Evolutionary conservation across 78 protist genomes (phyloP), one percentile per base, ranked within the genome.

Genomic region (Mantamonas sphyraenae): DNA sequence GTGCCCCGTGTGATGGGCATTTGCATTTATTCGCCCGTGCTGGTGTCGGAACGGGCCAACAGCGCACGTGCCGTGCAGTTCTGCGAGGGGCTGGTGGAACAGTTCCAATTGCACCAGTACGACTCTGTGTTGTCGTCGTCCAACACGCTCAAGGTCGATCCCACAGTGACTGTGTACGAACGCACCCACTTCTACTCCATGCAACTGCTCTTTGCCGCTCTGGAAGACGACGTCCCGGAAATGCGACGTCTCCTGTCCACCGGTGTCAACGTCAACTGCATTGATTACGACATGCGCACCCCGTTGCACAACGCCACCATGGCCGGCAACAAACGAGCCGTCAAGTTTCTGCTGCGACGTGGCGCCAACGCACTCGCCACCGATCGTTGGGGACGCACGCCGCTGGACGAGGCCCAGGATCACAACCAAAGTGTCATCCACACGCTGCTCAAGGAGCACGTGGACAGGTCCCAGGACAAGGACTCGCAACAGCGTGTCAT

Each of bases 1-100:
- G 59, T 73, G 10, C 77, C 77, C 19, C 57, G 73, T 20, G 58
- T 78, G 51, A 20, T 60, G 31, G 81, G 77, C 16, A 51, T 55
- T 31, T 8, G n/a, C 22, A 64, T 74, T 16, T 14, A 26, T 9
- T 71, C 10, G 38, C 14, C 75, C 17, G 30, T 35, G 10, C 76
- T 14, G 45, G 33, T 16, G 39, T 5, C 24, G 24, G 3, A 22
- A 22, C 19, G 30, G 35, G 77, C 51, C 20, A 42, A 67, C 55
- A 75, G 72, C 33, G 55, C 47, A 4, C 50, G 80, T 16, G 80
- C 68, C 14, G 28, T 39, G 14, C 14, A 30, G 39, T 75, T 75
- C 30, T 17, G 55, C 9, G 9, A 34, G 72, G 10, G 28, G 43
- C 39, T 71, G 31, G 42, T 63, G 24, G 65, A 47, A 47, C 58